Evolutionary conservation across 2,329 filamentous ascomycete species (phyloP).

Genomic region (Colletotrichum eleusines): DNA sequence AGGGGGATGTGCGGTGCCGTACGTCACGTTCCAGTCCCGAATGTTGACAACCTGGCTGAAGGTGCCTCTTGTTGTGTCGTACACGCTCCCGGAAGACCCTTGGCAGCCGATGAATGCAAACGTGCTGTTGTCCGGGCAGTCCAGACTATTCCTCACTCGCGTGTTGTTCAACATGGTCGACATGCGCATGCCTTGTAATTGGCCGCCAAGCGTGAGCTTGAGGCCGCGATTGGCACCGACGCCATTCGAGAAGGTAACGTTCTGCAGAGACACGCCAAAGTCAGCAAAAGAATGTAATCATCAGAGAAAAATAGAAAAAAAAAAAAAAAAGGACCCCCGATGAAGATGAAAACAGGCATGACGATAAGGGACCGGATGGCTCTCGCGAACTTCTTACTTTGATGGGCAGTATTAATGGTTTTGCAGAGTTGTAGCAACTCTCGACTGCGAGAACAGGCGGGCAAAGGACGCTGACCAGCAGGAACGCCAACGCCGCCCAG

Average conservation of each 20-base stretch:
- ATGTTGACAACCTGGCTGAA: constrained; percentile 34
- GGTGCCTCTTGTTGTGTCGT: constrained; percentile 29
- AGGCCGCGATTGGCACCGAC: constrained; percentile 40
- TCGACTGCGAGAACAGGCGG: constrained; percentile 28
- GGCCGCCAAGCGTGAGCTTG: constrained; percentile 39
- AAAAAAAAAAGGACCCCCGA: neutral
- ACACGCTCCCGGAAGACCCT: constrained; percentile 38
- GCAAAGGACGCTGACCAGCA: constrained; percentile 40
- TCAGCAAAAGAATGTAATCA: no score
- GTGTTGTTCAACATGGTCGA: constrained; percentile 40
- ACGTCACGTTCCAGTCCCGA: constrained; percentile 41
- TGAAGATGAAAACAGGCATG: constrained; percentile 3
- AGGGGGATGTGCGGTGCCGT: neutral
- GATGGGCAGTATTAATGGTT: constrained; percentile 38
- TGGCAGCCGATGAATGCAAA: constrained; percentile 38
- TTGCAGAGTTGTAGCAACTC: constrained; percentile 22
- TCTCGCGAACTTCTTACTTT: constrained; percentile 33
- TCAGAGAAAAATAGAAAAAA: neutral
- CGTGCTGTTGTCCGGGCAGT: constrained; percentile 28
- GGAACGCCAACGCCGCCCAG: constrained; percentile 22
- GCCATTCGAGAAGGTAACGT: constrained; percentile 41
- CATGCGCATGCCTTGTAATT: constrained; percentile 40
- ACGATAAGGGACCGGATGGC: constrained; percentile 22
- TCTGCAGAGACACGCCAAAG: constrained; percentile 22
- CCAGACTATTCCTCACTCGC: constrained; percentile 37